Evolutionary conservation across 2,329 filamentous ascomycete species (phyloP), one percentile per base, ranked within the genome.

Genomic region (Fusarium euwallaceae): DNA sequence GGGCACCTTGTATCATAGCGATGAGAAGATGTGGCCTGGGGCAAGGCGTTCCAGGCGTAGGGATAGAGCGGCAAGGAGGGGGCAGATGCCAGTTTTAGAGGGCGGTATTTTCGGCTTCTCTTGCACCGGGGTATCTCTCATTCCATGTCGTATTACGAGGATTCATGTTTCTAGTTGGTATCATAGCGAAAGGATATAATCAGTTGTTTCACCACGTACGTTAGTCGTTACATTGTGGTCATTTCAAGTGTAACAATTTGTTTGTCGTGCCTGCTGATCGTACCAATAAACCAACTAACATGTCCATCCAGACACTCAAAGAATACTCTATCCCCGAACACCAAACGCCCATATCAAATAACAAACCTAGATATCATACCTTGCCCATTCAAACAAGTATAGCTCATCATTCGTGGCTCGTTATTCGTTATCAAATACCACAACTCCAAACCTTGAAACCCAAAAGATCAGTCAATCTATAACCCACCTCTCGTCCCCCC

Each of bases 31-130:
- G 72, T 69, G 64, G 70, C 63, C 73, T 76, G 74, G 68, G 71
- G 77, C 76, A 70, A 70, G 77, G 77, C 77, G 77, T 79, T 79
- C 61, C 71, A 61, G 77, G 77, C 71, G 77, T 77, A 79, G 66
- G 74, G 64, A 66, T 73, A 75, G 67, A 48, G 64, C 51, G 71
- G 65, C 59, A 74, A 22, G 64, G 70, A 60, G 59, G 59, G 53
- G 48, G 60, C 58, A 71, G 61, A 51, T 45, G 69, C 70, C 51
- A 17, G 45, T 39, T 45, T 58, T 63, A 63, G 48, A 61, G n/a
- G 62, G 59, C 67, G 48, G 45, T 22, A 24, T 36, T 45, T 51
- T 61, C 24, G 63, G 51, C 60, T 69, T 58, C 48, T 29, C 61
- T 48, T 55, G 58, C 61, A 22, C 61, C 20, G 69, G 51, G 24